Evolutionary conservation across 1,139 yeast species (phyloP), one percentile per base, ranked within the genome.

Genomic region (Candida neerlandica): DNA sequence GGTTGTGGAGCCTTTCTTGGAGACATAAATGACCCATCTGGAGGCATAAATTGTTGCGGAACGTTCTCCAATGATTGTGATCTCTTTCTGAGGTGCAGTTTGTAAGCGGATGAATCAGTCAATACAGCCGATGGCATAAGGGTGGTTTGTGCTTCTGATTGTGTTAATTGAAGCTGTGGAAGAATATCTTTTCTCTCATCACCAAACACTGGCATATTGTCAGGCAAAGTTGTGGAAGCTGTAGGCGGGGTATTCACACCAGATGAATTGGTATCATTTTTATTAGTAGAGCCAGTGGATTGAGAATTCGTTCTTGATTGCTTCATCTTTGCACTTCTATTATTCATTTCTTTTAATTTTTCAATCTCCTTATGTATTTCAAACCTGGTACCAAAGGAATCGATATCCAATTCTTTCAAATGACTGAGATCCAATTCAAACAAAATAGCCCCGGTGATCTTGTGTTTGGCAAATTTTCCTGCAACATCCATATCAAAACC

Each of bases 341-440:
- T 18, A 41, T 44, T 43, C 32, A 66, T 59, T 46, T 70, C 65
- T 53, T 75, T 75, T 57, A 92, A 77, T 42, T 83, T 80, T 65
- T 89, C 96, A 60, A 94, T 92, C 64, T 89, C 96, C 64, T 90
- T 90, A 65, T 85, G 85, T 41, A 95, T 82, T 66, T 92, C 97
- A 69, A 91, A 94, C 53, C 99, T 77, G 1, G 97, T 92, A 19
- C 99, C 99, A 72, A 94, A 94, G 3, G 96, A 89, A 49, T 84
- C 80, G 47, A 94, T 94, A 55, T 92, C 99, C 51, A 94, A 75
- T 66, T 94, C 99, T 64, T 94, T 94, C 61, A 94, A 77, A 61
- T 89, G 89, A 1, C 90, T 81, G 57, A 92, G 77, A 62, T 92
- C 97, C 57, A 95, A 77, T 65, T 92, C 96, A 49, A 94, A 75